phyloP scores from a whole-genome alignment of 495 filamentous ascomycete genomes.

The Penicillium crystallinum region DNA sequence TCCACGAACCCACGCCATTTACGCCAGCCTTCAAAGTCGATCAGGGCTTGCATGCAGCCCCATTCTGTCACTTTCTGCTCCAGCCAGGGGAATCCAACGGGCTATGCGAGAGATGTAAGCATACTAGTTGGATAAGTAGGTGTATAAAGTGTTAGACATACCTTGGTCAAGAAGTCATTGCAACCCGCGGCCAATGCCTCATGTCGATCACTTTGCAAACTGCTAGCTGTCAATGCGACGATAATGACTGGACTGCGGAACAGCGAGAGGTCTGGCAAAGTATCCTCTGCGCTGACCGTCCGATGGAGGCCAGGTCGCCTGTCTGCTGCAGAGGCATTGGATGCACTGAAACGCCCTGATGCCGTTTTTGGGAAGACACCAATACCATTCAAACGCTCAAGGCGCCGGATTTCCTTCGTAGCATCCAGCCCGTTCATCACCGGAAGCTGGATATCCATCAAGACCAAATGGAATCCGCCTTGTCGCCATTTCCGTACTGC shows the following conservation, averaged over 20 bases:
- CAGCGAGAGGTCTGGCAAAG: constrained; percentile 56
- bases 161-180: constrained; percentile 98
- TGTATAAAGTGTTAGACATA: constrained; percentile 33
- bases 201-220: constrained; percentile 87
- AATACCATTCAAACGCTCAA: constrained; percentile 86
- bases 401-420: constrained; percentile 89
- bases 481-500: constrained; percentile 89
- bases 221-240: constrained; percentile 90
- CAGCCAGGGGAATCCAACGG: constrained; percentile 96
- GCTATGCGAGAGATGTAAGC: constrained; percentile 46
- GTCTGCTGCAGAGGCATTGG: constrained; percentile 23
- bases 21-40: constrained; percentile 97
- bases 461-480: constrained; percentile 93
- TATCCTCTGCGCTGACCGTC: constrained; percentile 53
- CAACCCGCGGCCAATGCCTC: constrained; percentile 94
- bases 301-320: constrained; percentile 22
- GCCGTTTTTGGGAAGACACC: constrained; percentile 69
- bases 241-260: constrained; percentile 98
- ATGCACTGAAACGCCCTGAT: constrained; percentile 35
- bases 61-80: constrained; percentile 97
- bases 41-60: constrained; percentile 98
- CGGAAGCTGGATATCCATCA: constrained; percentile 98
- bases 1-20: constrained; percentile 84
- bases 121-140: not conserved
- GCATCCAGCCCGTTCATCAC: constrained; percentile 96